Base-by-base conservation (phyloP, 1,284 basidiomycete species). In the Ceratobasidium theobromae region DNA sequence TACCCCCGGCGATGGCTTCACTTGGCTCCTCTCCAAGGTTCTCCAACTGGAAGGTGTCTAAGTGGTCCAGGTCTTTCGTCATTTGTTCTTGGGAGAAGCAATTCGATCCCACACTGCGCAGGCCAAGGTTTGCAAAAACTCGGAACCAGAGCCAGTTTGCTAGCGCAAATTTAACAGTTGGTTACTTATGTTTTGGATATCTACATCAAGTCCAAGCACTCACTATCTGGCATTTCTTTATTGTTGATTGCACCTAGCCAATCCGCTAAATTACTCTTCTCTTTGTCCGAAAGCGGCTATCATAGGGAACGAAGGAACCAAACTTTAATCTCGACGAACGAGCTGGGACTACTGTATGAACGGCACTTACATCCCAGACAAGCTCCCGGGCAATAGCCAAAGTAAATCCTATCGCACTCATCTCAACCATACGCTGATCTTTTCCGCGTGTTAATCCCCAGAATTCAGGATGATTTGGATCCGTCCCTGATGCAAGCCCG, bases 141-240 rank as follows among this genome's bases (percentile, higher is more conserved):
- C 88, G 79, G 76, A 91, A 91, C 88, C 88, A 91, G 3, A 91
- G 79, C 88, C 88, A 90, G 73, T 91, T 91, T 16, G 88, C 89
- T 77, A 67, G 38, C 23, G 41, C 21, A 16, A 48, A 21, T 71
- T 86, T n/a, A n/a, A 49, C 67, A 38, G 30, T n/a, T 33, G 0
- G 16, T n/a, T n/a, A n/a, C n/a, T n/a, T n/a, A n/a, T n/a, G n/a
- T n/a, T n/a, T n/a, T n/a, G n/a, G n/a, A 1, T n/a, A 46, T 21
- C 30, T 23, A 11, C 16, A 53, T 16, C 9, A 21, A 58, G 30
- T 21, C 43, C 53, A 14, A 45, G 8, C 23, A 5, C 57, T 60
- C 67, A 77, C 76, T 79, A 66, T 79, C 76, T 27, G 77, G 77
- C 77, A 78, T 78, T 1, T 74, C 72, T 77, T 89, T 89, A 74